Base-by-base conservation (phyloP, 805 yeast species). In the Aciculoconidium aculeatum region DNA sequence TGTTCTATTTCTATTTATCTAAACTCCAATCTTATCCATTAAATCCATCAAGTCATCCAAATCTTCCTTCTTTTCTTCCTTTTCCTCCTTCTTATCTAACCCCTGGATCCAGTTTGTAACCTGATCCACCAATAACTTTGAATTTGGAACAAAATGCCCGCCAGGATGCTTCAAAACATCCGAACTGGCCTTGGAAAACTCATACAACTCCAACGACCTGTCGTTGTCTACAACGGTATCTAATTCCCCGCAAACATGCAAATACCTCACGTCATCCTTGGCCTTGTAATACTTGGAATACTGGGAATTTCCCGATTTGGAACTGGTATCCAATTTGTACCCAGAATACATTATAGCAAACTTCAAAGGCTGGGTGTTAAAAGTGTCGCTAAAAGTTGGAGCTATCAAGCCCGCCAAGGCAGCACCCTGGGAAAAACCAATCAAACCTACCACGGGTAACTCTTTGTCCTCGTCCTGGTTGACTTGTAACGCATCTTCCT, bases 401-500 rank as follows among this genome's bases (percentile, higher is more conserved):
- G 83, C 65, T 17, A 87, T 51, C 15, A 84, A 65, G 1, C 90
- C 83, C 1, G 85, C 79, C 19, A 90, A 59, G 1, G 92, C 94
- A 5, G 96, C 94, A 38, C 98, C 98, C 54, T 92, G 97, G 7
- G 94, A 80, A 52, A 90, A 90, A 1, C 96, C 97, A 24, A 92
- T 58, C 12, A 90, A 59, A 5, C 97, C 98, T 13, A 80, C 81
- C 41, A 85, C 83, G 1, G 96, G 96, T 11, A 53, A 38, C 1
- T 42, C 48, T 7, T 17, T 16, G 3, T 37, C 40, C 6, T 31
- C 39, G 7, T 46, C 43, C 18, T 30, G 21, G 25, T 30, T 30
- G 22, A 30, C 12, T 10, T 21, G 26, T 26, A 30, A 30, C 12
- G 37, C 44, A 5, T 35, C 37, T 19, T 44, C 53, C 8, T 33